Percentiles rank a stretch among this genome's conserved stretches.
These are phyloP conservation scores for Quercus gilva DNA, from an alignment of 306 rosid genomes.

Conservation along the genomic window DNA sequence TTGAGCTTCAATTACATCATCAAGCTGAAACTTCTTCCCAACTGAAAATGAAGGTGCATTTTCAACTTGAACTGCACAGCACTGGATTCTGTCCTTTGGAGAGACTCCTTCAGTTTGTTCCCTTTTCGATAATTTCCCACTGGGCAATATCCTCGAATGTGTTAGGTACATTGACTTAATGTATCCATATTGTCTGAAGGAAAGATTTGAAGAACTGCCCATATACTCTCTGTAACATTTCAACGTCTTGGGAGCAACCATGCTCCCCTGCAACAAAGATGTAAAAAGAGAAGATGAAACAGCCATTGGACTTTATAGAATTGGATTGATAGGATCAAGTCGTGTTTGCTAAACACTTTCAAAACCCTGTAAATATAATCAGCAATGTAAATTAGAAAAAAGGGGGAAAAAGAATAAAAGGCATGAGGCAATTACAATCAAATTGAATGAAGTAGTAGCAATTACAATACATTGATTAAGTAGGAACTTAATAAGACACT, in stretches of 20 bases:
- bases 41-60: constrained; percentile 36
- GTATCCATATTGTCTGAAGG: constrained; percentile 7
- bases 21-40: constrained; percentile 64
- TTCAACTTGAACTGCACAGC: constrained; percentile 44
- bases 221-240: constrained; percentile 21
- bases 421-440: neutral
- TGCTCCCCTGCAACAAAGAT: constrained; percentile 41
- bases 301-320: constrained; percentile 41
- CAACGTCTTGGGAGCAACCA: constrained; percentile 24
- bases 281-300: constrained; percentile 53
- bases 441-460: neutral
- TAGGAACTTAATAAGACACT: neutral
- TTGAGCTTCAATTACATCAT: constrained; percentile 87
- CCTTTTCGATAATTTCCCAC: constrained; percentile 27
- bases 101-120: constrained; percentile 11
- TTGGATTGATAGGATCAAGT: neutral
- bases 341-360: neutral
- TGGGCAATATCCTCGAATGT: constrained; percentile 17
- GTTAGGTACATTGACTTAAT: constrained; percentile 11
- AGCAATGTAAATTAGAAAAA: neutral
- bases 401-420: neutral
- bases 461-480: neutral
- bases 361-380: neutral
- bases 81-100: constrained; percentile 25
- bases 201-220: constrained; percentile 12